Conservation (phyloP, 306 rosid genomes). For the Arachis hypogaea region DNA sequence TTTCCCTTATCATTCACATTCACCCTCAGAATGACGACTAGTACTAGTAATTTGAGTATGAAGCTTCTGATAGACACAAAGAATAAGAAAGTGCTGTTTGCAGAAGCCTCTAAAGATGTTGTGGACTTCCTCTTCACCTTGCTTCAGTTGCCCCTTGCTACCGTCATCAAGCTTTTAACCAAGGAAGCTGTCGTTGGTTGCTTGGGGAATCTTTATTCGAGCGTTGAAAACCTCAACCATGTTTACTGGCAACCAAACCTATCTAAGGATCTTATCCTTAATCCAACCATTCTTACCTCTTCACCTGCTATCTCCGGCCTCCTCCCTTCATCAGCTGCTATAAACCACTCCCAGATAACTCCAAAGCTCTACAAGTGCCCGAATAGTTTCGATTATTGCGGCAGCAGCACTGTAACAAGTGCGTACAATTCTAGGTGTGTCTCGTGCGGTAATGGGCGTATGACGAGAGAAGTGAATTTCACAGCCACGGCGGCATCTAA, state of each 20-base stretch:
- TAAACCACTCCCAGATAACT: no score
- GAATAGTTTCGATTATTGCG: not conserved
- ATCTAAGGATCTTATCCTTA: constrained; percentile 37
- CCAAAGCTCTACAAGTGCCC: constrained; percentile 20
- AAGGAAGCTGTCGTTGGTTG: constrained; percentile 44
- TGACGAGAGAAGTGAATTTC: not conserved
- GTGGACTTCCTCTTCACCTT: constrained; percentile 50
- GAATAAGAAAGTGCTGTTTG: constrained; percentile 43
- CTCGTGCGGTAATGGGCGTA: fast-evolving
- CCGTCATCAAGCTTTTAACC: constrained; percentile 37
- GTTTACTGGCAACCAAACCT: constrained; percentile 42
- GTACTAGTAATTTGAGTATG: constrained; percentile 21
- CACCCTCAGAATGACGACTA: not conserved
- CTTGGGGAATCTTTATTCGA: constrained; percentile 48
- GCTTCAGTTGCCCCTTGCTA: constrained; percentile 42
- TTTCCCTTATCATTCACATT: no score
- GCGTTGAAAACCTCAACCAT: constrained; percentile 44
- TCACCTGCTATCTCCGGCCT: not conserved
- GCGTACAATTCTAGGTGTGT: not conserved
- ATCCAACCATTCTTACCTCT: not conserved
- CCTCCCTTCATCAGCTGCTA: not conserved
- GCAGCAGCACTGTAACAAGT: not conserved
- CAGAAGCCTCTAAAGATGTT: constrained; percentile 55
- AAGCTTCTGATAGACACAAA: constrained; percentile 51
- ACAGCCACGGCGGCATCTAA: no score